These are phyloP conservation scores for Citropsis articulata DNA, from an alignment of 345 rosid species.

Conservation along the genomic window DNA sequence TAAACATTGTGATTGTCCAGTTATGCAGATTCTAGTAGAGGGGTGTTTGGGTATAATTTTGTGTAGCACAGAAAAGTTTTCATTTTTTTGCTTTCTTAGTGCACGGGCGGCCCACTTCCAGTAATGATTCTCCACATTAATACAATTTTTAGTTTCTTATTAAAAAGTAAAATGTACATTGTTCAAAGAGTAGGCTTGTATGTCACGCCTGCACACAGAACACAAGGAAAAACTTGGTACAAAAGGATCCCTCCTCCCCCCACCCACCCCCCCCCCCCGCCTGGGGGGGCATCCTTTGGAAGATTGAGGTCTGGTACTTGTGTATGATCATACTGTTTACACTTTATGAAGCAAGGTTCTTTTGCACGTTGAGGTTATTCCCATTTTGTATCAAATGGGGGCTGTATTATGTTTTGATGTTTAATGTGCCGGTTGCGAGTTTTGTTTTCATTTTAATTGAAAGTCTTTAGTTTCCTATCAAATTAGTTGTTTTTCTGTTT, in stretches of 20 bases:
- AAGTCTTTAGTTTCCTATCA: background rate
- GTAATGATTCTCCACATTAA: no score
- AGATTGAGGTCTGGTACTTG: background rate
- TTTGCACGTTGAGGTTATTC: background rate
- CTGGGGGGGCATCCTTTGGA: no score
- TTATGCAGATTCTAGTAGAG: background rate
- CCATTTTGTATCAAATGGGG: background rate
- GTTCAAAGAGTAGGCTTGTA: background rate
- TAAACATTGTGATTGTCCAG: background rate
- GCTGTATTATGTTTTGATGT: background rate
- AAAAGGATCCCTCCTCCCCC: no score
- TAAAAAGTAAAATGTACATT: background rate
- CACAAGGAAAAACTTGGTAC: background rate
- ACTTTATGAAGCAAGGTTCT: background rate
- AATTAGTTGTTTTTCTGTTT: conserved; percentile 1
- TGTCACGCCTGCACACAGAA: background rate
- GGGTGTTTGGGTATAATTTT: no score
- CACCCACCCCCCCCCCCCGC: no score
- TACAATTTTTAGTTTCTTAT: no score
- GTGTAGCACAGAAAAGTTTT: no score
- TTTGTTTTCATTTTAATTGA: background rate
- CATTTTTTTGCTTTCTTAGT: no score
- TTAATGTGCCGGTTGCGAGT: background rate
- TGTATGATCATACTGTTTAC: background rate
- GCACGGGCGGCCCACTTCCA: no score